phyloP scores from a whole-genome alignment of 495 filamentous ascomycete genomes.

The Penicillium robsamsonii region DNA sequence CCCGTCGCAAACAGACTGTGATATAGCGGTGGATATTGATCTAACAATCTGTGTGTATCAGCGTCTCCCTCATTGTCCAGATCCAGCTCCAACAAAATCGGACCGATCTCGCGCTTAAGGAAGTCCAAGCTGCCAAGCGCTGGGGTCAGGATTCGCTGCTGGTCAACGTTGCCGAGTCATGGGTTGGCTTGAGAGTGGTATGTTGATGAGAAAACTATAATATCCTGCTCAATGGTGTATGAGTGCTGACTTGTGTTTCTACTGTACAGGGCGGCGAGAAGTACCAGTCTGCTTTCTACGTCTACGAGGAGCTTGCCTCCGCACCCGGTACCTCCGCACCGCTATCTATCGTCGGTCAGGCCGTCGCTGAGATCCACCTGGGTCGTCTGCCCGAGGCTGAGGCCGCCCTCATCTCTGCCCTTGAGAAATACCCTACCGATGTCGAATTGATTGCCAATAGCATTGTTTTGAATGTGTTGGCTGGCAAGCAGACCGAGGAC shows the following conservation, averaged over 20 bases:
- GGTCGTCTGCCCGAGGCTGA: conserved; percentile 88
- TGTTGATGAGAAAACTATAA: conserved; percentile 28
- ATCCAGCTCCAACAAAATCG: conserved; percentile 91
- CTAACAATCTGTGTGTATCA: conserved; percentile 22
- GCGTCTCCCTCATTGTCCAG: conserved; percentile 76
- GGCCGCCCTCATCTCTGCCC: conserved; percentile 74
- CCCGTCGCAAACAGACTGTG: conserved; percentile 2
- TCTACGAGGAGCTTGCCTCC: conserved; percentile 94
- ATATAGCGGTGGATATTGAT: background rate
- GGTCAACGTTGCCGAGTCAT: conserved; percentile 92
- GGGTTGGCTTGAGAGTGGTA: conserved; percentile 88
- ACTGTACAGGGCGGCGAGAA: conserved; percentile 77
- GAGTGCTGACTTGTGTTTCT: conserved; percentile 5
- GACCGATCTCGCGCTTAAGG: conserved; percentile 83
- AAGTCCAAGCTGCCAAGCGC: conserved; percentile 81
- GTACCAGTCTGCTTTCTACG: conserved; percentile 97
- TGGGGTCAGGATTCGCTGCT: conserved; percentile 95
- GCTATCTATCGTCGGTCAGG: conserved; percentile 74
- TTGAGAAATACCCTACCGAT: conserved; percentile 68
- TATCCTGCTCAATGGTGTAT: background rate
- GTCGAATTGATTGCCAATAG: conserved; percentile 75
- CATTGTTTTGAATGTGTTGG: conserved; percentile 72
- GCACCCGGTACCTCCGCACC: conserved; percentile 66
- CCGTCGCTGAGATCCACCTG: conserved; percentile 87
- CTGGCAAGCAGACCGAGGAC: conserved; percentile 65